A percentile compares a stretch with the other conserved stretches of the same genome.
phyloP scores from a whole-genome alignment of 2,329 filamentous ascomycete genomes.

The Colletotrichum spinosum region DNA sequence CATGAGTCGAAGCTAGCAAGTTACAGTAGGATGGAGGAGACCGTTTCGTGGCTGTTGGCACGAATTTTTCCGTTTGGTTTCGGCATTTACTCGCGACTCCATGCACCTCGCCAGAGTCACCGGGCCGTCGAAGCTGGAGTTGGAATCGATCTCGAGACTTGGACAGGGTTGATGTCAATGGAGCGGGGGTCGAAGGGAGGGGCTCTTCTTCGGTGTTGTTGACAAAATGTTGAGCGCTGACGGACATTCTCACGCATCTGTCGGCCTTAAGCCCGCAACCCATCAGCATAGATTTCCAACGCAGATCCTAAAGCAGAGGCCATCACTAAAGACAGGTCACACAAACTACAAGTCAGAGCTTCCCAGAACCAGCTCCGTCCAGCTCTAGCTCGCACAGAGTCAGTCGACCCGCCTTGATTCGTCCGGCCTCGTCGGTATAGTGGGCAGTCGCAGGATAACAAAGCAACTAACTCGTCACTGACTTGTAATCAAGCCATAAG shows the following conservation, averaged over 20 bases:
- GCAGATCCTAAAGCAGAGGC: slow-evolving; percentile 6
- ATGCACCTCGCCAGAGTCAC: slow-evolving; percentile 8
- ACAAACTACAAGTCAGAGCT: slow-evolving; percentile 24
- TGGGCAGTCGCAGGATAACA: slow-evolving; percentile 11
- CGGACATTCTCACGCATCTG: slow-evolving; percentile 30
- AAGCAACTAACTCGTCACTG: slow-evolving; percentile 17
- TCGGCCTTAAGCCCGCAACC: slow-evolving; percentile 33
- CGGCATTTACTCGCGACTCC: slow-evolving; percentile 5
- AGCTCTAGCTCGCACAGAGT: slow-evolving; percentile 35
- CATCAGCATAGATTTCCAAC: slow-evolving; percentile 14
- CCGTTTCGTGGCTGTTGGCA: no score
- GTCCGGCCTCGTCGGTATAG: slow-evolving; percentile 33
- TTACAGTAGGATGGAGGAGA: background rate
- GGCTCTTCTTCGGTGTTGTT: slow-evolving; percentile 29
- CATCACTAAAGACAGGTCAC: slow-evolving; percentile 7
- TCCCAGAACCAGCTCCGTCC: slow-evolving; percentile 15
- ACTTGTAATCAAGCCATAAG: slow-evolving; percentile 8
- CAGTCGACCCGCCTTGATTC: slow-evolving; percentile 29
- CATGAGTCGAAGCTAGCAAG: background rate
- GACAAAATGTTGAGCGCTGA: slow-evolving; percentile 32
- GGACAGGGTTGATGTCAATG: slow-evolving; percentile 38
- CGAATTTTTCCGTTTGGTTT: slow-evolving; percentile 27
- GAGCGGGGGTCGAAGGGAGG: slow-evolving; percentile 27
- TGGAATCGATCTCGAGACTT: slow-evolving; percentile 16
- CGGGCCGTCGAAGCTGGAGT: slow-evolving; percentile 17